Conservation (phyloP, 345 rosid species). For the Citrus unshiu region DNA sequence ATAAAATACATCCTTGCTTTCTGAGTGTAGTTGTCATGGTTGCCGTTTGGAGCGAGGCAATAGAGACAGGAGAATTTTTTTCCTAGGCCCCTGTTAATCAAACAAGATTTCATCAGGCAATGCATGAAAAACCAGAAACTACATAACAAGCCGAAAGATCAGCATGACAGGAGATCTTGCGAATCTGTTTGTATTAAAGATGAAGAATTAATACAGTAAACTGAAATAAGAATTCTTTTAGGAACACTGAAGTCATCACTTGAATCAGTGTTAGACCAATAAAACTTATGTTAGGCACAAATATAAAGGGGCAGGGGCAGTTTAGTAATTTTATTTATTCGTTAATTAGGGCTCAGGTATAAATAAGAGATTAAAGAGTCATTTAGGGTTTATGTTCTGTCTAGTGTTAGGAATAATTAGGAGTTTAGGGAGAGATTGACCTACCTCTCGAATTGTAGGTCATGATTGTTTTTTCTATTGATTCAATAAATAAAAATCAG, state of each 20-base stretch:
- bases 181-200: not conserved
- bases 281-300: no score
- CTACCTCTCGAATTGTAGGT: no score
- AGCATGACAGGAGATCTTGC: not conserved
- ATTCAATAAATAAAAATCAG: no score
- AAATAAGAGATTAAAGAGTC: no score
- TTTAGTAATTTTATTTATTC: no score
- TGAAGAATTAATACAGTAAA: not conserved
- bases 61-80: slow-evolving; percentile 83
- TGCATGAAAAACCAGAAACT: not conserved
- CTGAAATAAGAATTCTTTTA: not conserved
- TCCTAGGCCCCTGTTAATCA: slow-evolving; percentile 83
- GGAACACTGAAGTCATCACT: not conserved
- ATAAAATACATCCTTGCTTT: not conserved
- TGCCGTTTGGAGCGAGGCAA: slow-evolving; percentile 50
- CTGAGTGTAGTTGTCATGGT: slow-evolving; percentile 7
- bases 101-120: slow-evolving; percentile 2
- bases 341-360: no score
- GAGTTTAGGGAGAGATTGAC: no score
- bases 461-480: no score
- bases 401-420: no score
- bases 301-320: no score
- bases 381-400: no score
- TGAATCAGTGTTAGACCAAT: not conserved
- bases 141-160: not conserved